Conservation (phyloP, 352 stramenopile genomes). For the Phytophthora multivora region DNA sequence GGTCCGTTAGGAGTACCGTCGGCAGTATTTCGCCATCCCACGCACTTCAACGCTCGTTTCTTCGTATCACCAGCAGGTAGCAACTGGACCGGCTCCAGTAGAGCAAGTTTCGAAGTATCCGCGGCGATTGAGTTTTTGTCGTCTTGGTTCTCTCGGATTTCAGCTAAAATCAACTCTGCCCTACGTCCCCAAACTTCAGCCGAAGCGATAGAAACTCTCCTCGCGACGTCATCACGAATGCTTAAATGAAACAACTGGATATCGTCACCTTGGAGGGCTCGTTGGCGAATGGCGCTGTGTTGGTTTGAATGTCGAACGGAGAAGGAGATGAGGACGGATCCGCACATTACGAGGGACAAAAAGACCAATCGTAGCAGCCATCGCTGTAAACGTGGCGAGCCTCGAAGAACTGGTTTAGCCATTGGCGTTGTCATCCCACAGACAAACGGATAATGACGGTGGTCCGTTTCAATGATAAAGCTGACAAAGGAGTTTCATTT, state of each 20-base stretch:
- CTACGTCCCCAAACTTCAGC: not conserved
- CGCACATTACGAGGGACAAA: slow-evolving; percentile 15
- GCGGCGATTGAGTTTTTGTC: not conserved
- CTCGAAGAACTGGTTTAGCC: not conserved
- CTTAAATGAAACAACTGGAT: slow-evolving; percentile 16
- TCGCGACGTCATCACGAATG: not conserved
- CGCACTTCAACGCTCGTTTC: slow-evolving; percentile 17
- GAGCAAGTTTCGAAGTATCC: not conserved
- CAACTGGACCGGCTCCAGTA: slow-evolving; percentile 17
- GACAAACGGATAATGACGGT: not conserved
- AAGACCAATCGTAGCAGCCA: slow-evolving; percentile 15
- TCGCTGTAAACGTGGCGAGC: slow-evolving; percentile 5
- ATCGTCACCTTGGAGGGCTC: not conserved
- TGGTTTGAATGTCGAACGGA: not conserved
- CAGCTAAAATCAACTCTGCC: not conserved
- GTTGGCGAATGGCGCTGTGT: not conserved
- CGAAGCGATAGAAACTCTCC: not conserved
- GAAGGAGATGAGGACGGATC: slow-evolving; percentile 11
- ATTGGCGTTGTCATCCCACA: not conserved
- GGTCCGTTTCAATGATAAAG: not conserved
- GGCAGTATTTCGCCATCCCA: slow-evolving; percentile 26
- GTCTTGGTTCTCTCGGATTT: not conserved
- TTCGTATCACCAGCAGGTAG: slow-evolving; percentile 20
- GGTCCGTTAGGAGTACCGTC: slow-evolving; percentile 12
- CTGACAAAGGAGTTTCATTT: slow-evolving; percentile 1